Evolutionary conservation across 805 yeast genomes (phyloP).

Genomic region (Candida manassasensis): DNA sequence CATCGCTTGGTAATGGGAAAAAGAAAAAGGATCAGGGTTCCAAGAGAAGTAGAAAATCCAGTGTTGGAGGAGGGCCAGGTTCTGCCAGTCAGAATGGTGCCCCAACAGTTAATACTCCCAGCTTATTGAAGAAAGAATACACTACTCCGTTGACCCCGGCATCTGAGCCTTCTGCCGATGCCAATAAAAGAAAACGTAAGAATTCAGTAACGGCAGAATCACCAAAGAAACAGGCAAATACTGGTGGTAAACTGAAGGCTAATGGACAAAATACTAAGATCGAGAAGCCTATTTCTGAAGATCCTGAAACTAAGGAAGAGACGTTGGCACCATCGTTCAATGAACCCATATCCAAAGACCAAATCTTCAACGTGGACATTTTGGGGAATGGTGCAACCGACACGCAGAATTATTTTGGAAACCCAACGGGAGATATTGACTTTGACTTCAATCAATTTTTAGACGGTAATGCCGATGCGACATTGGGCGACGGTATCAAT

Average conservation of each 20-base stretch:
- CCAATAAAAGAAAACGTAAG: constrained; percentile 27
- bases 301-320: constrained; percentile 18
- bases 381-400: constrained; percentile 41
- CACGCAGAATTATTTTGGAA: constrained; percentile 35
- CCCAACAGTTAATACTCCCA: constrained; percentile 12
- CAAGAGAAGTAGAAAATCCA: constrained; percentile 32
- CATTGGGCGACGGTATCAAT: constrained; percentile 29
- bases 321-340: constrained; percentile 18
- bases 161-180: constrained; percentile 28
- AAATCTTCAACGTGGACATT: constrained; percentile 33
- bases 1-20: constrained; percentile 19
- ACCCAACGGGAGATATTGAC: constrained; percentile 34
- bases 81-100: constrained; percentile 12
- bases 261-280: constrained; percentile 13
- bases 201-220: constrained; percentile 25
- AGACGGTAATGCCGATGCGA: constrained; percentile 29
- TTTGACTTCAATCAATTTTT: constrained; percentile 41
- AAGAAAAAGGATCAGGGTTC: constrained; percentile 28
- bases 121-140: constrained; percentile 32
- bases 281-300: constrained; percentile 25
- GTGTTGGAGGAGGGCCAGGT: constrained; percentile 12
- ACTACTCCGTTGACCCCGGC: constrained; percentile 39
- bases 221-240: constrained; percentile 26
- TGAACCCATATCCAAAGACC: constrained; percentile 16
- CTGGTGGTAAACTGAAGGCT: constrained; percentile 8